Evolutionary conservation across 2,329 filamentous ascomycete species (phyloP), one percentile per base, ranked within the genome.

Genomic region (Furcasterigmium furcatum): DNA sequence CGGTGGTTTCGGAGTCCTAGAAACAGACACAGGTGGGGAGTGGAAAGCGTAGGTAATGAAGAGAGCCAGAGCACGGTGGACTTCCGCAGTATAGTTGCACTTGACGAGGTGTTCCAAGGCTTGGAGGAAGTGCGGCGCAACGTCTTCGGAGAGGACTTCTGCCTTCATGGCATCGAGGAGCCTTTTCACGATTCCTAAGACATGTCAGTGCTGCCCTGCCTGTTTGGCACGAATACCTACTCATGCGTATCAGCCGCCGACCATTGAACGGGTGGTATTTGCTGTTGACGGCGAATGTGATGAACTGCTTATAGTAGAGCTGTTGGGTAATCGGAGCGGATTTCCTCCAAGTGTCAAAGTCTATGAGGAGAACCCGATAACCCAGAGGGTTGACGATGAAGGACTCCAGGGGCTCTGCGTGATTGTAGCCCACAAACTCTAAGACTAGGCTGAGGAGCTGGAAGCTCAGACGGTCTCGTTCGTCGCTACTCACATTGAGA

Each of bases 331-430:
- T 77, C 5, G 82, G 62, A 27, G 88, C 85, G 19, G 87, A 88
- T 64, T 82, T 85, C 52, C 92, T 82, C 94, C 94, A 99, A 18
- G 92, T 87, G 57, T 96, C 92, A 53, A 95, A 82, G 64, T 99
- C 94, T 44, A 97, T 88, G 22, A 99, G 76, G 16, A 99, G 74
- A 27, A 96, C 85, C 38, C 94, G 85, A 65, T 97, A 99, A 4
- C 92, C 94, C 50, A 99, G 76, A 0, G 94, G 92, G 57, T 99
- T 99, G 55, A 95, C 88, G 60, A 99, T 95, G 56, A 96, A 88
- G 2, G 92, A 96, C 47, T 92, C 85, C 47, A 90, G 82, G 1
- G 91, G 88, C 27, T 84, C 77, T n/a, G 79, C 71, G 52, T 86
- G 84, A 50, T 91, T 85, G 64, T 95, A 97, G 4, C 94, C 94